Percentiles rank a stretch among this genome's conserved stretches.
These are phyloP conservation scores for Saccharomycopsis crataegensis DNA, from an alignment of 1,139 yeast genomes.

Conservation along the genomic window DNA sequence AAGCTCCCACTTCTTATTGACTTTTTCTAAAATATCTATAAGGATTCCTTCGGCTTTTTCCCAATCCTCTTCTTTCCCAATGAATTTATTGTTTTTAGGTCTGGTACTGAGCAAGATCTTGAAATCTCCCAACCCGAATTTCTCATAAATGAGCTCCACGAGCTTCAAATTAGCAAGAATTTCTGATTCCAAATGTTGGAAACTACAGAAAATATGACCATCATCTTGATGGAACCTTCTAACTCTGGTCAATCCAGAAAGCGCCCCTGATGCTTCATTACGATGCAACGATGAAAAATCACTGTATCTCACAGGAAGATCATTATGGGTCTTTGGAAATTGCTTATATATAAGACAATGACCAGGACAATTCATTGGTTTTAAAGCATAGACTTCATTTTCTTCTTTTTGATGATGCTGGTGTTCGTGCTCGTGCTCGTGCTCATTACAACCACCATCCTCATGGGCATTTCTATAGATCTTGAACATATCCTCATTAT, in stretches of 20 bases:
- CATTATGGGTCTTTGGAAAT: constrained; percentile 81
- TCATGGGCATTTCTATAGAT: constrained; percentile 40
- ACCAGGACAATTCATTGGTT: constrained; percentile 99
- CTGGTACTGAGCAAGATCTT: constrained; percentile 79
- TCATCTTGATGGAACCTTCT: constrained; percentile 98
- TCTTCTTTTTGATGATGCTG: constrained; percentile 30
- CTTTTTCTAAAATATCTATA: constrained; percentile 50
- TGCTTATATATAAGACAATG: constrained; percentile 83
- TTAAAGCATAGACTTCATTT: constrained; percentile 60
- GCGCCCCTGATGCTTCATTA: constrained; percentile 92
- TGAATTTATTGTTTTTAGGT: constrained; percentile 63
- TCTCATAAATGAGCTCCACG: constrained; percentile 68
- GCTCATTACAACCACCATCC: constrained; percentile 21
- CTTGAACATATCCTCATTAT: constrained; percentile 88
- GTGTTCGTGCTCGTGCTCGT: constrained; percentile 19
- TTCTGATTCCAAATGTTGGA: constrained; percentile 74
- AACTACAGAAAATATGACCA: constrained; percentile 91
- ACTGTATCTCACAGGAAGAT: constrained; percentile 80
- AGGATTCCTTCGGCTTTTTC: constrained; percentile 72
- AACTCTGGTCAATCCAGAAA: constrained; percentile 90
- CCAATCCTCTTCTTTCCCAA: constrained; percentile 85
- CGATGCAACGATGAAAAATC: constrained; percentile 94
- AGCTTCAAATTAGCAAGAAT: constrained; percentile 67
- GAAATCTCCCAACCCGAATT: constrained; percentile 65
- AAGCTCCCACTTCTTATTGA: constrained; percentile 57